Conservation (phyloP, 2,329 filamentous ascomycete species). For the Grosmannia penicillata region DNA sequence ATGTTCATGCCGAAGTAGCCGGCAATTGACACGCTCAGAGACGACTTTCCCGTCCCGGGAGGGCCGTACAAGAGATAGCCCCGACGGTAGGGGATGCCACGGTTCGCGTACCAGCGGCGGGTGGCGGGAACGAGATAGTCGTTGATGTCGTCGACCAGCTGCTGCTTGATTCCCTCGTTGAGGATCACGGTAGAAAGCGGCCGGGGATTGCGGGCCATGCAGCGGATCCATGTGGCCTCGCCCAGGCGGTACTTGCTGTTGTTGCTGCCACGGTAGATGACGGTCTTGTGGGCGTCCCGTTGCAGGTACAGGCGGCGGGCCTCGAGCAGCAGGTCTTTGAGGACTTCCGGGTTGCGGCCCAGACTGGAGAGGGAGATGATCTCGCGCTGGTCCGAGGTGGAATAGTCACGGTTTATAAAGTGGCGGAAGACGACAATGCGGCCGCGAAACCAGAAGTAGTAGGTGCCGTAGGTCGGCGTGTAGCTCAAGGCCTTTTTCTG, state of each 20-base stretch:
- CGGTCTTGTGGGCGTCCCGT: conserved; percentile 45
- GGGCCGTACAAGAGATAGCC: conserved; percentile 74
- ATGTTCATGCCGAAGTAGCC: conserved; percentile 57
- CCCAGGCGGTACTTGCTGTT: conserved; percentile 16
- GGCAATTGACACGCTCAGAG: conserved; percentile 53
- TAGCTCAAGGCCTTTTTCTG: conserved; percentile 36
- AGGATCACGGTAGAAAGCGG: conserved; percentile 53
- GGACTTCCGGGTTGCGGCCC: conserved; percentile 41
- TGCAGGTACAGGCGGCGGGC: conserved; percentile 39
- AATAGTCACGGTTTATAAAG: conserved; percentile 29
- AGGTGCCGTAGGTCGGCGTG: conserved; percentile 51
- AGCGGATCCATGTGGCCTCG: conserved; percentile 43
- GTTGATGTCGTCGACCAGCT: conserved; percentile 43
- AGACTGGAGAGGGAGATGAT: conserved; percentile 46
- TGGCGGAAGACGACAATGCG: conserved; percentile 43
- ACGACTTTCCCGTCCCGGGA: conserved; percentile 67
- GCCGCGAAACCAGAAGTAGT: conserved; percentile 54
- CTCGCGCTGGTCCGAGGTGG: conserved; percentile 28
- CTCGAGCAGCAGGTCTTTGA: conserved; percentile 48
- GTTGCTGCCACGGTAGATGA: conserved; percentile 46
- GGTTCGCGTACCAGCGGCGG: conserved; percentile 65
- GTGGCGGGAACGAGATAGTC: conserved; percentile 50
- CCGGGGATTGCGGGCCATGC: conserved; percentile 43
- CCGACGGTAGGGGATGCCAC: conserved; percentile 72
- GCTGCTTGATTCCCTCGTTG: conserved; percentile 42